Base-by-base conservation (phyloP, 2,329 filamentous ascomycete genomes). In the Trichoderma sp. region DNA sequence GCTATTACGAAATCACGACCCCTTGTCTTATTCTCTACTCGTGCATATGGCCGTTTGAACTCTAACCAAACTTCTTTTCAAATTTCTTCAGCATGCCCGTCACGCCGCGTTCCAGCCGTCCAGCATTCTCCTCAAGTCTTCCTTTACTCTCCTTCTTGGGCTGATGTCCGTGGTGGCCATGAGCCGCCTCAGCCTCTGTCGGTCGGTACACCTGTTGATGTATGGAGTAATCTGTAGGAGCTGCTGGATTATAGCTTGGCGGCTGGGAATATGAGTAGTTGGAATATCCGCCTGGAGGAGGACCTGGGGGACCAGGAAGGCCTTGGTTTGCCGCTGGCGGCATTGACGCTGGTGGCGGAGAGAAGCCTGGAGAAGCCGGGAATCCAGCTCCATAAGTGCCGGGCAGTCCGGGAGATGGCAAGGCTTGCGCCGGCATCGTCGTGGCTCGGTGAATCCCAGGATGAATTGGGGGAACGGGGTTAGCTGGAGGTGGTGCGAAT, bases 21-120 rank as follows among this genome's bases (percentile, higher is more conserved):
- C 16, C 16, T 49, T 27, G 33, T 55, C 58, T 10, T n/a, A 14
- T 16, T 31, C 21, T 52, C 10, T 33, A 7, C 27, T 24, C 47
- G 7, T 47, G 40, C 31, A n/a, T 14, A 47, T 37, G 5, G n/a
- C 3, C 13, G 37, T 5, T 13, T 35, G 31, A 19, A 19, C 58
- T 62, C 78, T 74, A 88, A 0, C 84, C 85, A 80, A 91, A 89
- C 77, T 88, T 91, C 87, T 92, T 93, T 82, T 94, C 91, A 79
- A 94, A 85, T 81, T 90, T 92, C 85, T 91, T 93, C 72, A 94
- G 79, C 83, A 93, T 90, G 7, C 89, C 88, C 33, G 88, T 86
- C 5, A 93, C 86, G 1, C 90, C 89, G 77, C 88, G 89, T 81
- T 94, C 91, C 40, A 93, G 74, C 74, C 87, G 85, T 33, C 87